Conservation (phyloP, 2,329 filamentous ascomycete genomes). For the Didymella arachidicola region DNA sequence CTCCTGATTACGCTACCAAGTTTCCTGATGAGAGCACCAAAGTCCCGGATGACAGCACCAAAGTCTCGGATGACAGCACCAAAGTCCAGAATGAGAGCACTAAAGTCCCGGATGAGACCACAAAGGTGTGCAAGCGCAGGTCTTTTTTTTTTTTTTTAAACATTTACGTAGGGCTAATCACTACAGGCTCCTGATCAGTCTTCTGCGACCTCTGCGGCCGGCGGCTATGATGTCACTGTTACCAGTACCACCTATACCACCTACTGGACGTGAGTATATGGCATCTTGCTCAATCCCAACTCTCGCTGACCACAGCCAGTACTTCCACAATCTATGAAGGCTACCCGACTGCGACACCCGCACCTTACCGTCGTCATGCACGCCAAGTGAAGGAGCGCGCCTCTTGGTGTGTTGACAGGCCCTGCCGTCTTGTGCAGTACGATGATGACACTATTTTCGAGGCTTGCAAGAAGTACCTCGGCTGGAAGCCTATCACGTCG, state of each 20-base stretch:
- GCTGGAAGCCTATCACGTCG: not conserved
- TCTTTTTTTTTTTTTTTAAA: not conserved
- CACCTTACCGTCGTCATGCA: constrained; percentile 10
- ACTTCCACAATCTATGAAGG: constrained; percentile 10
- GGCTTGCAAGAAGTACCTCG: constrained; percentile 25
- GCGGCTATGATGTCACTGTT: constrained; percentile 11
- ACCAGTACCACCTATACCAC: constrained; percentile 16
- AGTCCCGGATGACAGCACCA: constrained; percentile 1
- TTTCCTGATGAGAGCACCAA: constrained; percentile 3
- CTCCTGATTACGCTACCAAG: not conserved
- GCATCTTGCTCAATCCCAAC: no score
- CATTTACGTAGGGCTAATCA: not conserved
- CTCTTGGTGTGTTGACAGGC: constrained; percentile 23
- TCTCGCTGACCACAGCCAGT: not conserved
- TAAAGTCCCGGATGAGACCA: not conserved
- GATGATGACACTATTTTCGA: constrained; percentile 16
- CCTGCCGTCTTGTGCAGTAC: constrained; percentile 27
- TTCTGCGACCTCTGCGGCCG: not conserved
- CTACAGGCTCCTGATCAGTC: constrained; percentile 10
- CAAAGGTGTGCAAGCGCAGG: not conserved
- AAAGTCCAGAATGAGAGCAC: constrained; percentile 1
- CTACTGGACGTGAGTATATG: constrained; percentile 11
- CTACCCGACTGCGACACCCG: constrained; percentile 13
- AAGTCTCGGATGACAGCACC: constrained; percentile 1
- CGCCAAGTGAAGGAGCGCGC: constrained; percentile 1